These are phyloP conservation scores for Cajanus cajan DNA, from an alignment of 306 rosid species.

Conservation along the genomic window DNA sequence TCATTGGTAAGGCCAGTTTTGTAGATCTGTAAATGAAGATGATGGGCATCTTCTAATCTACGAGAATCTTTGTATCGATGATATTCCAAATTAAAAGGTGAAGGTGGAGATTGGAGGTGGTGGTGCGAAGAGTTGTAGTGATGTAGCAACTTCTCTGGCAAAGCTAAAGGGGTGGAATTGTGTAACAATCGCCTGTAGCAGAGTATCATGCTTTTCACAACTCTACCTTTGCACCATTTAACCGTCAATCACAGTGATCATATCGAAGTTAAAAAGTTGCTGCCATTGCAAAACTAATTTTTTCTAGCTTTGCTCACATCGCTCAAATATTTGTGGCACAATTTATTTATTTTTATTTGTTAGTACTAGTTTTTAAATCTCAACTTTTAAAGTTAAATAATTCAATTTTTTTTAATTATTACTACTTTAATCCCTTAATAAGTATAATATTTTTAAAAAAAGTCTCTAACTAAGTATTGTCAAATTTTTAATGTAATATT, in stretches of 20 bases:
- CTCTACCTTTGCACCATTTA: neutral
- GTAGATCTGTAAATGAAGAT: slow-evolving; percentile 62
- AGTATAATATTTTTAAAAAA: too few species aligned
- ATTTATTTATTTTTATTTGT: too few species aligned
- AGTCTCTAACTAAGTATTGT: too few species aligned
- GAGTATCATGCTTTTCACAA: slow-evolving; percentile 27
- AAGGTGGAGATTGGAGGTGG: slow-evolving; percentile 19
- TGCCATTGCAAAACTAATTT: neutral
- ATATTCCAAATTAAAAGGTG: slow-evolving; percentile 32
- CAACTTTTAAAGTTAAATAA: too few species aligned
- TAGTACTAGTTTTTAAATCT: too few species aligned
- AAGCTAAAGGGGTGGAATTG: slow-evolving; percentile 12
- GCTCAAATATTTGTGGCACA: too few species aligned
- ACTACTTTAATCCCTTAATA: too few species aligned
- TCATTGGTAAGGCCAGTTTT: slow-evolving; percentile 61
- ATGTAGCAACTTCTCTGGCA: slow-evolving; percentile 31
- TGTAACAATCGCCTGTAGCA: slow-evolving; percentile 27
- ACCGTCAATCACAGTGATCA: neutral
- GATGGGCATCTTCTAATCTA: slow-evolving; percentile 51
- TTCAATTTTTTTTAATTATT: too few species aligned
- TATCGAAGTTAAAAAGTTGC: neutral
- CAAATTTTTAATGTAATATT: too few species aligned
- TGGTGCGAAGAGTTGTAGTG: slow-evolving; percentile 36
- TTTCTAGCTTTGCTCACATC: neutral
- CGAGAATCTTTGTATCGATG: slow-evolving; percentile 45